These are phyloP conservation scores for Gracilariopsis chorda DNA, from an alignment of 23 red algal genomes.

Conservation along the genomic window DNA sequence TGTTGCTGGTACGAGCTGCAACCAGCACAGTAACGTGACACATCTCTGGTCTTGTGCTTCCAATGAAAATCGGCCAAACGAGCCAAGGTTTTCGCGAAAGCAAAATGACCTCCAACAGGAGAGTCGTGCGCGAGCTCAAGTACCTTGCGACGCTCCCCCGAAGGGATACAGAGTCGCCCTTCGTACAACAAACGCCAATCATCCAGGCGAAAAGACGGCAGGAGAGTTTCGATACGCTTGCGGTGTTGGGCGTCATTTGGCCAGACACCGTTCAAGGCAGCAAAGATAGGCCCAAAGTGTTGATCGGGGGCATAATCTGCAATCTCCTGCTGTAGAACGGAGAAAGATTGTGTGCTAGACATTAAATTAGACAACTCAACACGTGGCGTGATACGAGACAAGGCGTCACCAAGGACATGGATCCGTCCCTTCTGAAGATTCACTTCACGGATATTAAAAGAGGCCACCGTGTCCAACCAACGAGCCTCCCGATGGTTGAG, in stretches of 20 bases:
- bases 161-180: background rate
- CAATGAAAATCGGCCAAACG: background rate
- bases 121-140: background rate
- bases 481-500: background rate
- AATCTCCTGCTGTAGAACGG: background rate
- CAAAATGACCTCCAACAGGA: background rate
- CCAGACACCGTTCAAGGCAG: too few relatives aligned
- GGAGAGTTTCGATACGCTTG: too few relatives aligned
- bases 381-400: background rate
- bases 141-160: background rate
- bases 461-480: background rate
- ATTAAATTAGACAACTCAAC: too few relatives aligned
- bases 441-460: background rate
- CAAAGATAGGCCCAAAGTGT: background rate
- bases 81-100: background rate
- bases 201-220: background rate
- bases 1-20: background rate
- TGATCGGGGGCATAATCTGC: background rate
- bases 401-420: slow-evolving; percentile 18
- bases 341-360: too few relatives aligned
- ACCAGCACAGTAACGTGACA: background rate
- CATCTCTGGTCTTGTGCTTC: slow-evolving; percentile 25
- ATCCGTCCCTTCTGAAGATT: background rate
- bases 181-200: background rate
- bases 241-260: too few relatives aligned